A percentile compares a stretch with the other conserved stretches of the same genome.
Conservation (phyloP, 2,329 filamentous ascomycete genomes). For the Trichoderma polysporum region DNA sequence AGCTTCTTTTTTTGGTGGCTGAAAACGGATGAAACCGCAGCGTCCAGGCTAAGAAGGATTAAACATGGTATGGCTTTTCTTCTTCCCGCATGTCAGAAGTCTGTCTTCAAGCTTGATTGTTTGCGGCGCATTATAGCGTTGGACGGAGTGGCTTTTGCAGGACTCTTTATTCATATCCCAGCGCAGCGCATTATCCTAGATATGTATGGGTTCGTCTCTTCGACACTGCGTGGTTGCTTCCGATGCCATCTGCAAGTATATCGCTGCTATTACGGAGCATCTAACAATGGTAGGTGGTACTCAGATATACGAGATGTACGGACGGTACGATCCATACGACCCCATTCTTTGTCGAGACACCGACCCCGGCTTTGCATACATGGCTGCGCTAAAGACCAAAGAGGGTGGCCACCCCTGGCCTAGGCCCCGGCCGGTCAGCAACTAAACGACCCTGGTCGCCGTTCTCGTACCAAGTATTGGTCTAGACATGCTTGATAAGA, state of each 20-base stretch:
- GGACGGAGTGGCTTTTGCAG: not conserved
- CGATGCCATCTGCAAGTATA: not conserved
- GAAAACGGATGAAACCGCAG: not conserved
- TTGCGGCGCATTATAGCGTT: not conserved
- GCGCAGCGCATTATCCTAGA: not conserved
- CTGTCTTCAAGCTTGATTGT: constrained; percentile 11
- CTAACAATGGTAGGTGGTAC: constrained; percentile 8
- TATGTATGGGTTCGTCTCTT: not conserved
- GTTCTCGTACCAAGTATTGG: not conserved
- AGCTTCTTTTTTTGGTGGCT: not conserved
- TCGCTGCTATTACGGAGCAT: not conserved
- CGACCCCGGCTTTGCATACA: not conserved
- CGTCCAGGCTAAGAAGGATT: not conserved
- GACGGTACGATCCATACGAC: constrained; percentile 17
- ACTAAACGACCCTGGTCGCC: not conserved
- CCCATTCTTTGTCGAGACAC: not conserved
- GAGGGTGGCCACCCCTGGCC: constrained; percentile 5
- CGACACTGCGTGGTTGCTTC: not conserved
- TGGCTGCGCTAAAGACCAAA: not conserved
- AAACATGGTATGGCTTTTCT: not conserved
- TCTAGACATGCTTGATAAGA: not conserved
- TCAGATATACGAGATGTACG: constrained; percentile 20
- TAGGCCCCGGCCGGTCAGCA: not conserved
- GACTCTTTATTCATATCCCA: not conserved
- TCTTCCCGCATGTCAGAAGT: constrained; percentile 1